Percentiles rank a stretch among this genome's conserved stretches.
Conservation (phyloP, 2,329 filamentous ascomycete genomes). For the Nemania diffusa region DNA sequence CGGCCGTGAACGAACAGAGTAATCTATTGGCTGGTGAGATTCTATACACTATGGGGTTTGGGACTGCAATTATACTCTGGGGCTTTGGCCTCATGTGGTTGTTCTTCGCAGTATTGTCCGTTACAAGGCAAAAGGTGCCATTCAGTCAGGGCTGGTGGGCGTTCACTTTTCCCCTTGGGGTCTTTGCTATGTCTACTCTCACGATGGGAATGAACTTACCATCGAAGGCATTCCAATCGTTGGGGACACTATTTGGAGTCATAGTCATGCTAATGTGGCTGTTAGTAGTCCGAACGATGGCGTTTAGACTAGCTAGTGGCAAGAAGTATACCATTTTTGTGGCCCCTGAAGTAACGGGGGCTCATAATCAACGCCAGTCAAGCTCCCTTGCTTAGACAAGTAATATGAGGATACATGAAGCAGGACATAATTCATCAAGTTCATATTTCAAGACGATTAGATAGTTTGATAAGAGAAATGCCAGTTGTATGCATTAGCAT, state of each 20-base stretch:
- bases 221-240: constrained; percentile 14
- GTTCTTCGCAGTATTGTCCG: constrained; percentile 54
- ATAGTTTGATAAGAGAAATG: not conserved
- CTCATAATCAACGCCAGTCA: constrained; percentile 16
- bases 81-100: constrained; percentile 58
- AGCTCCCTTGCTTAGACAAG: not conserved
- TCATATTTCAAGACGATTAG: not conserved
- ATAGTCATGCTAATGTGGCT: constrained; percentile 31
- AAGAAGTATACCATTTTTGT: constrained; percentile 27
- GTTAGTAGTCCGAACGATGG: constrained; percentile 16
- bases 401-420: constrained; percentile 4
- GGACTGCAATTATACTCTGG: constrained; percentile 57
- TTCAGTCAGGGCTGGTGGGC: constrained; percentile 63
- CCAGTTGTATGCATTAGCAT: too few relatives aligned
- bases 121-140: constrained; percentile 52
- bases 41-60: constrained; percentile 67
- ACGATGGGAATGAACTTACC: constrained; percentile 32
- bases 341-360: constrained; percentile 30
- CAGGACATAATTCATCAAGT: not conserved
- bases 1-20: constrained; percentile 14
- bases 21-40: constrained; percentile 58
- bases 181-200: constrained; percentile 44
- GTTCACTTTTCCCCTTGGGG: constrained; percentile 60
- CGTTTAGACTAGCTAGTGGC: constrained; percentile 19
- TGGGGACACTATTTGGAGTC: constrained; percentile 30